These are phyloP conservation scores for Croton laevigatus DNA, from an alignment of 441 rosid genomes.

Conservation along the genomic window DNA sequence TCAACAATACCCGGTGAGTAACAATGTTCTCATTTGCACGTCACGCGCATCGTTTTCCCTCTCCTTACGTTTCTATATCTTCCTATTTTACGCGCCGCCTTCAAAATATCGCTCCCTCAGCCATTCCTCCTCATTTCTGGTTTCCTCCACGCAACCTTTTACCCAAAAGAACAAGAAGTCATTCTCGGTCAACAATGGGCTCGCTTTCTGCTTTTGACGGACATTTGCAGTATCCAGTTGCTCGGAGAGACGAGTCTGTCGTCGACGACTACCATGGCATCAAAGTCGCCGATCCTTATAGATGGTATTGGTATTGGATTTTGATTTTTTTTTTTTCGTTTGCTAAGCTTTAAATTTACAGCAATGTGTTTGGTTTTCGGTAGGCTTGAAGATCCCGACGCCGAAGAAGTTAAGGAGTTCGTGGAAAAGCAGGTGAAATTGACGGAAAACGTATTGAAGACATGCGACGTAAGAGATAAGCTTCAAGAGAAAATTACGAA, in stretches of 20 bases:
- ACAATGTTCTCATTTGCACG: conserved; percentile 24
- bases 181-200: conserved; percentile 43
- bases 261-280: conserved; percentile 81
- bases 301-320: conserved; percentile 49
- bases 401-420: conserved; percentile 72
- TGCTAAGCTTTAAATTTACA: background rate
- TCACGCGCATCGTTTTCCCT: background rate
- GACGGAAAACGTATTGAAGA: conserved; percentile 60
- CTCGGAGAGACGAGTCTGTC: conserved; percentile 67
- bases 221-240: conserved; percentile 51
- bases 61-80: background rate
- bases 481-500: conserved; percentile 58
- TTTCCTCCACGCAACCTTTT: background rate
- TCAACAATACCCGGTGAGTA: background rate
- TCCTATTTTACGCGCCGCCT: conserved; percentile 8
- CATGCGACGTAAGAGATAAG: conserved; percentile 60
- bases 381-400: conserved; percentile 96
- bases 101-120: background rate
- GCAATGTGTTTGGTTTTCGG: background rate
- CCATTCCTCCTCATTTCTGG: background rate
- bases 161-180: background rate
- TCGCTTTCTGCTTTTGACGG: conserved; percentile 43
- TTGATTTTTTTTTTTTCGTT: background rate
- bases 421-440: conserved; percentile 67
- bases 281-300: conserved; percentile 69